Evolutionary conservation across 495 filamentous ascomycete species (phyloP).

Genomic region (Recurvomyces mirabilis): DNA sequence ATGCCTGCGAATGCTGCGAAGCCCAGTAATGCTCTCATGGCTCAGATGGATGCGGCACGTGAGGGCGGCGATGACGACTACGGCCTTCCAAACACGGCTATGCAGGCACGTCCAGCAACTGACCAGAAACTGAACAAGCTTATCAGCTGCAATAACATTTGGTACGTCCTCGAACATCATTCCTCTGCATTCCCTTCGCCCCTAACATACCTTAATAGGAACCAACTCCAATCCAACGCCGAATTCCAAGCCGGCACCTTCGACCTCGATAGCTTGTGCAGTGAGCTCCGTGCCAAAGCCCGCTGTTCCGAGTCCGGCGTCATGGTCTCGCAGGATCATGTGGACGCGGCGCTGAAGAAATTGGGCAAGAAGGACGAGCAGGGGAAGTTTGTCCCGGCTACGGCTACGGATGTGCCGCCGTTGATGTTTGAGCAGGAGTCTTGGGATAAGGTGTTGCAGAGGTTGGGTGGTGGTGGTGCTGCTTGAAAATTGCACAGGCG

Average conservation of each 20-base stretch:
- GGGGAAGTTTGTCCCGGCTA: not conserved
- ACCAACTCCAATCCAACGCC: constrained; percentile 77
- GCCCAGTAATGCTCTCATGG: constrained; percentile 55
- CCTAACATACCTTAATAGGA: constrained; percentile 47
- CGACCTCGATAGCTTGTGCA: constrained; percentile 86
- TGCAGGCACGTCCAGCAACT: not conserved
- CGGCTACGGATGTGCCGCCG: not conserved
- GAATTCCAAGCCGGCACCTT: constrained; percentile 78
- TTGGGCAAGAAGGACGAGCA: constrained; percentile 16
- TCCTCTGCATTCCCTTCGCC: too few species aligned
- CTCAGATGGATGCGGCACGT: constrained; percentile 57
- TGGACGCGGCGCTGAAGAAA: constrained; percentile 42
- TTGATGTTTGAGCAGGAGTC: constrained; percentile 20
- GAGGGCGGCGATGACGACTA: constrained; percentile 61
- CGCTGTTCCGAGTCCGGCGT: constrained; percentile 88
- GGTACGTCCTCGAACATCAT: constrained; percentile 45
- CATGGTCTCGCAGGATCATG: constrained; percentile 83
- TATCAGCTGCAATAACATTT: constrained; percentile 80
- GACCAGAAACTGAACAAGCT: constrained; percentile 51
- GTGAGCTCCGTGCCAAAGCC: constrained; percentile 89
- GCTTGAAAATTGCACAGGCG: too few species aligned
- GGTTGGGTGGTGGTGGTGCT: constrained; percentile 3
- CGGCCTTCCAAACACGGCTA: constrained; percentile 37
- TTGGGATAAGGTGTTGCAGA: constrained; percentile 15
- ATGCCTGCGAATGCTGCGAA: constrained; percentile 37